A percentile compares a stretch with the other conserved stretches of the same genome.
These are phyloP conservation scores for Sphagnum tenellum DNA, from an alignment of 225 moss, liverwort and hornwort species.

Conservation along the genomic window DNA sequence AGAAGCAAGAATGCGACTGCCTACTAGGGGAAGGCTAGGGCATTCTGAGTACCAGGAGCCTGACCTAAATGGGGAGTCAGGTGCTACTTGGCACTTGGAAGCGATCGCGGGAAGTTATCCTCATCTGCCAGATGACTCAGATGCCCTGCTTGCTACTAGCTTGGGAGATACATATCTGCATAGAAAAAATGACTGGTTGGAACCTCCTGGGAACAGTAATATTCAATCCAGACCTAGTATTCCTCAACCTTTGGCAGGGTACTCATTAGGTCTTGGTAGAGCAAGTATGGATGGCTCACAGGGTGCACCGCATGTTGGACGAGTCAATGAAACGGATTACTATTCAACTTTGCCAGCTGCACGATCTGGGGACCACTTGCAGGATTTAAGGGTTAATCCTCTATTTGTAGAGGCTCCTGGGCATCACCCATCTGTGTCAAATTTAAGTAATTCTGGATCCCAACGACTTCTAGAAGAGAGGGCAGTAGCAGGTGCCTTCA, in stretches of 20 bases:
- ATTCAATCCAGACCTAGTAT: slow-evolving; percentile 26
- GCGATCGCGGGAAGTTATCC: slow-evolving; percentile 27
- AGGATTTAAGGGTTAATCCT: slow-evolving; percentile 23
- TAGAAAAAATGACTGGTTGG: slow-evolving; percentile 33
- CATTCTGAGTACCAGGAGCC: slow-evolving; percentile 31
- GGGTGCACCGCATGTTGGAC: slow-evolving; percentile 15
- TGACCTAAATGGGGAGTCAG: slow-evolving; percentile 20
- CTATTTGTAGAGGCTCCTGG: slow-evolving; percentile 22
- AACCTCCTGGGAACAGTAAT: slow-evolving; percentile 18
- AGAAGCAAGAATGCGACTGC: slow-evolving; percentile 34
- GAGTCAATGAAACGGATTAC: slow-evolving; percentile 33
- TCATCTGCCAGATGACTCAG: slow-evolving; percentile 65
- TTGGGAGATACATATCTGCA: slow-evolving; percentile 39
- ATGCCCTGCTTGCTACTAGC: slow-evolving; percentile 36
- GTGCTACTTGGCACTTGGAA: slow-evolving; percentile 29
- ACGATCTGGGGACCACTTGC: slow-evolving; percentile 24
- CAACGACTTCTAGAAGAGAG: slow-evolving; percentile 36
- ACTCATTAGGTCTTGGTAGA: slow-evolving; percentile 23
- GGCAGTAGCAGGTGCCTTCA: slow-evolving; percentile 23
- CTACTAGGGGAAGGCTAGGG: slow-evolving; percentile 29
- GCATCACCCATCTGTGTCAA: slow-evolving; percentile 21
- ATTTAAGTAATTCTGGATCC: slow-evolving; percentile 17
- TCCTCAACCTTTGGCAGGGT: slow-evolving; percentile 30
- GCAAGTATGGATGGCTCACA: slow-evolving; percentile 31
- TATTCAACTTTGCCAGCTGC: slow-evolving; percentile 17